phyloP scores from a whole-genome alignment of 805 yeast genomes.

The Komagataella ulmi region DNA sequence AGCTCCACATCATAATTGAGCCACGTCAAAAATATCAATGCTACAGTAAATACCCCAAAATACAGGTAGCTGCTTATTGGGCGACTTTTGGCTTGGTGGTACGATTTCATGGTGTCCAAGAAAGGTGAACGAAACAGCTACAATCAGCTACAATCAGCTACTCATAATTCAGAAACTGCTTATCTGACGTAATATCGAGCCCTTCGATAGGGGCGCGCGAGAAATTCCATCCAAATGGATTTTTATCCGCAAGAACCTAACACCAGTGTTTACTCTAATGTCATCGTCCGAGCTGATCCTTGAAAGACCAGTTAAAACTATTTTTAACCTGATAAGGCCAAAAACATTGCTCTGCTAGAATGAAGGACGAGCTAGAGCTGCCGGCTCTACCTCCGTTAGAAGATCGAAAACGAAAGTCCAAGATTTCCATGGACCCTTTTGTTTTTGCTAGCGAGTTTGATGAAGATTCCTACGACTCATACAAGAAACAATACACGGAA shows the following conservation, averaged over 20 bases:
- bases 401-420: neutral
- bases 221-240: neutral
- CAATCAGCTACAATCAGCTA: neutral
- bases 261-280: neutral
- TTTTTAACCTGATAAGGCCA: neutral
- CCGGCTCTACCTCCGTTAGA: neutral
- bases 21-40: neutral
- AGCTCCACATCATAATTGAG: neutral
- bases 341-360: neutral
- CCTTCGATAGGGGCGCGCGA: neutral
- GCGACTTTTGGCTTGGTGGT: neutral
- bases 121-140: neutral
- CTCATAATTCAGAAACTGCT: neutral
- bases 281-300: neutral
- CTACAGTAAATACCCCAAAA: neutral
- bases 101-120: neutral
- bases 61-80: neutral
- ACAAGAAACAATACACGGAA: neutral
- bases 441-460: neutral
- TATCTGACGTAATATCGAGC: neutral
- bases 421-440: neutral
- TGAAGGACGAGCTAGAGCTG: neutral
- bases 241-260: neutral
- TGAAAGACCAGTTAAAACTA: neutral
- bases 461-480: neutral